Evolutionary conservation across 805 yeast species (phyloP).

Genomic region (Wickerhamomyces mucosus): DNA sequence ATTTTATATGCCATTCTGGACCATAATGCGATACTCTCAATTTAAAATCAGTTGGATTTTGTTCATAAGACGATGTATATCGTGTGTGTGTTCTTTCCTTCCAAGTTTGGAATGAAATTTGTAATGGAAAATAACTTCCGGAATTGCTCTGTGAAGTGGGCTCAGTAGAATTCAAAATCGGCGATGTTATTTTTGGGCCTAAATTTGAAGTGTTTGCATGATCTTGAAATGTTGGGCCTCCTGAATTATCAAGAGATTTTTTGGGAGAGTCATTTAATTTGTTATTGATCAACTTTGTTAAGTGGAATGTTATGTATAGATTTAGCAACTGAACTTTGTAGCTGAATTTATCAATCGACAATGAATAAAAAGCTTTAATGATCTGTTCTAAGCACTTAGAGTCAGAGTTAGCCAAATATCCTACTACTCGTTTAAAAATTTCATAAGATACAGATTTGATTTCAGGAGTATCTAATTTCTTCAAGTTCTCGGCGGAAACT

Average conservation of each 20-base stretch:
- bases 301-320: conserved; percentile 68
- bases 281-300: conserved; percentile 40
- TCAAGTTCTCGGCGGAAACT: not conserved
- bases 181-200: conserved; percentile 4
- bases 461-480: conserved; percentile 33
- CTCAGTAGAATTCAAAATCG: conserved; percentile 5
- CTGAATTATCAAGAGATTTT: not conserved
- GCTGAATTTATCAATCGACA: conserved; percentile 33
- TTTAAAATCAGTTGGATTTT: conserved; percentile 16
- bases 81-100: conserved; percentile 1
- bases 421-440: conserved; percentile 57
- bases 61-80: not conserved
- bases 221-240: not conserved
- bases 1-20: conserved; percentile 70
- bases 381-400: conserved; percentile 31
- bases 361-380: conserved; percentile 46
- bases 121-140: conserved; percentile 1
- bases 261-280: not conserved
- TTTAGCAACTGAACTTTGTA: conserved; percentile 59
- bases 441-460: conserved; percentile 55
- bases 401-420: conserved; percentile 49
- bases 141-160: not conserved
- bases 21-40: conserved; percentile 54
- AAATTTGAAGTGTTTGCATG: conserved; percentile 2
- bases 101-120: conserved; percentile 2